These are phyloP conservation scores for Plasmodium gonderi DNA, from an alignment of 169 alveolate genomes.

Conservation along the genomic window DNA sequence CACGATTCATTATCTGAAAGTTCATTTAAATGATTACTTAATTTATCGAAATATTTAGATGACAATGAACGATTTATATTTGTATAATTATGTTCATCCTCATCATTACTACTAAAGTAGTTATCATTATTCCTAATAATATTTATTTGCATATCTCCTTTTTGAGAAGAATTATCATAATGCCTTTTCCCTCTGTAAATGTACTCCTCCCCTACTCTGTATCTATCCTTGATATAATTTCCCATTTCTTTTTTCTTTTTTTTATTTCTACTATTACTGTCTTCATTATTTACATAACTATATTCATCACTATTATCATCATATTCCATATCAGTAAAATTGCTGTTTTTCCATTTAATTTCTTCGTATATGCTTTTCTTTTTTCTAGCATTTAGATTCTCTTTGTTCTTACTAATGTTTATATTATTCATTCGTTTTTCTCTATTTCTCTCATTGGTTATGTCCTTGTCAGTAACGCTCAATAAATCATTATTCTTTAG, in stretches of 20 bases:
- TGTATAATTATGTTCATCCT: slow-evolving; percentile 31
- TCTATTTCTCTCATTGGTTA: neutral
- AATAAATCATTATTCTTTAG: neutral
- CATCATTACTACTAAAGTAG: slow-evolving; percentile 55
- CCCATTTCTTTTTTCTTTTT: neutral
- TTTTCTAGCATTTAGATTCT: neutral
- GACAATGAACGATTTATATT: slow-evolving; percentile 25
- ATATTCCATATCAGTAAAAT: slow-evolving; percentile 4
- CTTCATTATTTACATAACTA: slow-evolving; percentile 7
- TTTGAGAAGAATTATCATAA: neutral
- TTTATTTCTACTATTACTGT: neutral
- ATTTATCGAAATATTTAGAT: slow-evolving; percentile 24
- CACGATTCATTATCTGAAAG: slow-evolving; percentile 51
- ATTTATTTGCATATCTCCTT: slow-evolving; percentile 41
- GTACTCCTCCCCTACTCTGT: slow-evolving; percentile 12
- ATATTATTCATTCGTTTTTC: neutral
- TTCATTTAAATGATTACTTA: slow-evolving; percentile 33
- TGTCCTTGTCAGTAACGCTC: neutral
- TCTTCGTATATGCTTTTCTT: slow-evolving; percentile 1
- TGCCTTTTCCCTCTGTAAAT: neutral
- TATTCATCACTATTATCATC: slow-evolving; percentile 41
- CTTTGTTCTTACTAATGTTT: neutral
- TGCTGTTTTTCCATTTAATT: neutral
- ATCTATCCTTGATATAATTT: neutral
- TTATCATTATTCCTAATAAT: slow-evolving; percentile 52